These are phyloP conservation scores for Ascoidea tarda DNA, from an alignment of 805 yeast genomes.

Conservation along the genomic window DNA sequence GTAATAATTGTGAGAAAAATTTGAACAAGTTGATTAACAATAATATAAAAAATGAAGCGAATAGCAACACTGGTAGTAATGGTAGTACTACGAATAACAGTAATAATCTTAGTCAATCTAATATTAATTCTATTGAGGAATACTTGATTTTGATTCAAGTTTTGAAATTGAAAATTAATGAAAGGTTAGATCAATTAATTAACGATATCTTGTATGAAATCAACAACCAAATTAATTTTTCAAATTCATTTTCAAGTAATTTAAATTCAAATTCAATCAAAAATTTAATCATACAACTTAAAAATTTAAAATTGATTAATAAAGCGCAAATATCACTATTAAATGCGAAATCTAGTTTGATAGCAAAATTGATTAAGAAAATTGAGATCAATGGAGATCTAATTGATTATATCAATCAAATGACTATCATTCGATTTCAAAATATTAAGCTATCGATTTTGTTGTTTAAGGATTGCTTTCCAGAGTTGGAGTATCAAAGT, in stretches of 20 bases:
- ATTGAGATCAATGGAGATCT: constrained; percentile 38
- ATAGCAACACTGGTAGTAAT: neutral
- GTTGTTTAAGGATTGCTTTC: constrained; percentile 39
- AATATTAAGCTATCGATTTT: constrained; percentile 41
- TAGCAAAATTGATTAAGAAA: constrained; percentile 11
- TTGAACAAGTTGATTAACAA: constrained; percentile 3
- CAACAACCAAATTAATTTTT: constrained; percentile 7
- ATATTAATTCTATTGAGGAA: constrained; percentile 1
- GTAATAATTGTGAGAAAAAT: constrained; percentile 8
- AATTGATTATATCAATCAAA: constrained; percentile 39
- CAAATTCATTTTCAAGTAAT: neutral
- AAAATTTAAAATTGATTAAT: constrained; percentile 4
- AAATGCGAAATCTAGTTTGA: constrained; percentile 5
- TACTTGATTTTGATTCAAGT: constrained; percentile 22
- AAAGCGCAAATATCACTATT: constrained; percentile 9
- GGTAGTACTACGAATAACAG: neutral
- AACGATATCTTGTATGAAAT: constrained; percentile 8
- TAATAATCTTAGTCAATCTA: too few relatives aligned
- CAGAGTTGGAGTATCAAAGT: constrained; percentile 22
- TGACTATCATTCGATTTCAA: constrained; percentile 50
- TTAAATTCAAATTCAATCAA: constrained; percentile 4
- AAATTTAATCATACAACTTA: constrained; percentile 6
- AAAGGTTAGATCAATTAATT: constrained; percentile 9
- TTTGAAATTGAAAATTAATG: constrained; percentile 24
- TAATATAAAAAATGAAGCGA: neutral